Evolutionary conservation across 306 rosid species (phyloP), one percentile per base, ranked within the genome.

Genomic region (Geum urbanum): DNA sequence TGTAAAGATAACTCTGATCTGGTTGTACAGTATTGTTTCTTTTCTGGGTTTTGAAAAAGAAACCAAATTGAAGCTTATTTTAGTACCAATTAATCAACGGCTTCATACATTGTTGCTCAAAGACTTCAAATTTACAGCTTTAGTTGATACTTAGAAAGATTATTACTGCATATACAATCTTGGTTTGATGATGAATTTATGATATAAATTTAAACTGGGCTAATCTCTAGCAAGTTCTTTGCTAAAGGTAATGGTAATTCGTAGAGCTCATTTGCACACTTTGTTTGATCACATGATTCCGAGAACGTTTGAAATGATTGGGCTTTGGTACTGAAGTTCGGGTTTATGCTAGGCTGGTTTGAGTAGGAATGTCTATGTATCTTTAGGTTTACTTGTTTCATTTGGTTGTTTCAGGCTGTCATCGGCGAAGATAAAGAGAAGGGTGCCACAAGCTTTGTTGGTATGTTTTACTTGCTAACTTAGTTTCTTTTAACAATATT

Each of bases 351-450:
- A 12, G 10, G 68, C 22, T 47, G 7, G 20, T 65, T 3, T 7
- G 13, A 27, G 57, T 7, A 16, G 6, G 14, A 37, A 24, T 24
- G 27, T 24, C 27, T 24, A 20, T 72, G 35, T 63, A 24, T 62
- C 32, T 71, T 57, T 74, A 4, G 4, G 39, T 44, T 45, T 7
- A 69, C 50, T 39, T 27, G 18, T 27, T 32, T 67, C 49, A 56
- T 53, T 47, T 43, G 75, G 50, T 37, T 78, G 71, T 35, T 2
- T 63, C 78, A 91, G 96, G 96, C 97, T 76, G 94, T 80, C 16
- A 53, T 82, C 57, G 62, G 47, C 64, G 97, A 87, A 61, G 87
- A 79, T 65, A 81, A 85, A 72, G 90, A 72, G 71, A 80, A 77
- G 79, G 81, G 62, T n/a, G 20, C 72, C 32, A 40, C 80, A 19